Conservation (phyloP, 768 basidiomycete genomes). For the Crucibulum laeve region DNA sequence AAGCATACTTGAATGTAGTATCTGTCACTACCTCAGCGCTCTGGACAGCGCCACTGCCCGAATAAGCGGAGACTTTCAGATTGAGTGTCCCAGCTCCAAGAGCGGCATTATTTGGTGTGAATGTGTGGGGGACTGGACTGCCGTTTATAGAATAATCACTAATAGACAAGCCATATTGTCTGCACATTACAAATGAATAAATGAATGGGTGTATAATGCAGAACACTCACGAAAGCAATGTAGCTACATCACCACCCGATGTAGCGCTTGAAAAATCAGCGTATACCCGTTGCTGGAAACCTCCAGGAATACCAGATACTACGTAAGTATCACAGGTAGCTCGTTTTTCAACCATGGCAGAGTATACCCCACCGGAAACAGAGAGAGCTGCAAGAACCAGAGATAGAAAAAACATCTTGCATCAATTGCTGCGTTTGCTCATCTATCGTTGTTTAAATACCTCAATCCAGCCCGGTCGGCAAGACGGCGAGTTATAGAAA, state of each 20-base stretch:
- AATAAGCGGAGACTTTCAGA: conserved; percentile 26
- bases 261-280: conserved; percentile 21
- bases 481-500: too few relatives aligned
- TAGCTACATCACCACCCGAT: conserved; percentile 13
- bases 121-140: conserved; percentile 18
- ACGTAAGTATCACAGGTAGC: conserved; percentile 22
- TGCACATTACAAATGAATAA: conserved; percentile 1
- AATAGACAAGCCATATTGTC: conserved; percentile 20
- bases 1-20: conserved; percentile 25
- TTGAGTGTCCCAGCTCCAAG: conserved; percentile 25
- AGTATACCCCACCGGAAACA: not conserved
- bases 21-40: conserved; percentile 25
- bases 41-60: conserved; percentile 20
- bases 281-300: conserved; percentile 18
- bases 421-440: too few relatives aligned
- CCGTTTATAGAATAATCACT: conserved; percentile 18
- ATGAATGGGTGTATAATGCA: not conserved
- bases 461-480: too few relatives aligned
- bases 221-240: conserved; percentile 18
- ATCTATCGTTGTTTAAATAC: too few relatives aligned
- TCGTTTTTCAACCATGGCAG: conserved; percentile 2
- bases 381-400: not conserved
- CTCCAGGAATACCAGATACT: conserved; percentile 20
- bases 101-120: conserved; percentile 22
- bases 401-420: not conserved